A percentile compares a stretch with the other conserved stretches of the same genome.
Evolutionary conservation across 495 filamentous ascomycete species (phyloP).

Genomic region (Elasticomyces elasticus): DNA sequence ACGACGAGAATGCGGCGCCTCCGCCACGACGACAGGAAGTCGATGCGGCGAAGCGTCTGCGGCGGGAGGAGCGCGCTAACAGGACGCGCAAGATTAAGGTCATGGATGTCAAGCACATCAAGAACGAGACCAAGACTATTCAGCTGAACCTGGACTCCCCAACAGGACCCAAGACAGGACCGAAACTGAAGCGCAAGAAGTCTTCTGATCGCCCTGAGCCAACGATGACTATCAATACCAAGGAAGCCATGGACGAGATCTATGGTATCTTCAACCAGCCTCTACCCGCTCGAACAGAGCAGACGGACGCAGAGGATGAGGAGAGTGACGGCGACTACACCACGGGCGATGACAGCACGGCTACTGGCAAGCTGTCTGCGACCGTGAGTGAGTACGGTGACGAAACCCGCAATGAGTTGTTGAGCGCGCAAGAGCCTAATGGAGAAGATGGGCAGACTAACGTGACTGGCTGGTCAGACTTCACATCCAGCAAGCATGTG

Average conservation of each 20-base stretch:
- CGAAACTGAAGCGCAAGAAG: slow-evolving; percentile 55
- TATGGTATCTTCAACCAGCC: slow-evolving; percentile 95
- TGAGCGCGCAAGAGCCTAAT: slow-evolving; percentile 34
- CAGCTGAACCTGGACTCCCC: slow-evolving; percentile 89
- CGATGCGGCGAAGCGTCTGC: slow-evolving; percentile 27
- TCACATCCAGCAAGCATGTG: slow-evolving; percentile 63
- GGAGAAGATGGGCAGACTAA: slow-evolving; percentile 31
- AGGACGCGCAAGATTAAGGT: slow-evolving; percentile 57
- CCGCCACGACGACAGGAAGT: slow-evolving; percentile 19
- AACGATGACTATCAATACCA: slow-evolving; percentile 95
- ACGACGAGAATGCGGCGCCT: slow-evolving; percentile 33
- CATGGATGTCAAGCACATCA: slow-evolving; percentile 51
- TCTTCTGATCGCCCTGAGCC: slow-evolving; percentile 51
- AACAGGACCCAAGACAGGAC: slow-evolving; percentile 63
- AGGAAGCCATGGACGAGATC: slow-evolving; percentile 90
- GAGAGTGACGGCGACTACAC: slow-evolving; percentile 66
- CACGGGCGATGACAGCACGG: slow-evolving; percentile 73
- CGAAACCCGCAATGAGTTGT: slow-evolving; percentile 46
- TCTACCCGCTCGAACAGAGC: slow-evolving; percentile 43
- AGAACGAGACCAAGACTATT: slow-evolving; percentile 43
- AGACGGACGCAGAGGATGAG: slow-evolving; percentile 36
- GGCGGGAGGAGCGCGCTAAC: slow-evolving; percentile 34
- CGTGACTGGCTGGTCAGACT: slow-evolving; percentile 71
- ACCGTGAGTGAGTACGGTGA: slow-evolving; percentile 51
- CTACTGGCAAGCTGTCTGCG: slow-evolving; percentile 55